Percentiles rank a stretch among this genome's conserved stretches.
These are phyloP conservation scores for Curvularia hawaiiensis DNA, from an alignment of 2,329 filamentous ascomycete genomes.

Conservation along the genomic window DNA sequence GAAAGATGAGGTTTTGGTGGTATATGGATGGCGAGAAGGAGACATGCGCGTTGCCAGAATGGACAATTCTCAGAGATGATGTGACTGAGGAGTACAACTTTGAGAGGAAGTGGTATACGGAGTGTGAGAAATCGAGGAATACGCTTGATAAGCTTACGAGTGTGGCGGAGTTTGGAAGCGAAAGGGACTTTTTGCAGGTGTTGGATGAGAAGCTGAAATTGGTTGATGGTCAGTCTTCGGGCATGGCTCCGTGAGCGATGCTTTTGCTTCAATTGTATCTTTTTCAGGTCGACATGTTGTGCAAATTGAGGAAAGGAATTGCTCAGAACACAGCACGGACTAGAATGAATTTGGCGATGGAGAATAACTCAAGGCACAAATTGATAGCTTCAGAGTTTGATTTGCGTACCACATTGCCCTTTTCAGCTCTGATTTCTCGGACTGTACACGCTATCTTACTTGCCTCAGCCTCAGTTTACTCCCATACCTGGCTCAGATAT, in stretches of 20 bases:
- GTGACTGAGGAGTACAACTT: constrained; percentile 29
- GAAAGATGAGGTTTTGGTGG: constrained; percentile 38
- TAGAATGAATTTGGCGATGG: neutral
- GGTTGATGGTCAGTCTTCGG: constrained; percentile 23
- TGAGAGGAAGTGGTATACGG: constrained; percentile 37
- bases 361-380: neutral
- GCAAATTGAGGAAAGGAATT: neutral
- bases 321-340: neutral
- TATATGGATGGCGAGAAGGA: constrained; percentile 23
- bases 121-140: constrained; percentile 30
- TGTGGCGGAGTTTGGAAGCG: constrained; percentile 15
- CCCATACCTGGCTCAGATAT: neutral
- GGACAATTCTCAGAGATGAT: constrained; percentile 33
- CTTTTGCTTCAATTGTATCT: neutral
- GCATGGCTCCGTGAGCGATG: constrained; percentile 17
- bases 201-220: constrained; percentile 37
- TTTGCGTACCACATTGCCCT: no score
- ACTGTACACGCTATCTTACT: no score
- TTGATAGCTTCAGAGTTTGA: neutral
- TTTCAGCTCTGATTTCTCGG: no score
- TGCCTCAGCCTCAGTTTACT: neutral
- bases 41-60: constrained; percentile 33
- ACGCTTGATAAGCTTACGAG: constrained; percentile 19
- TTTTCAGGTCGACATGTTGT: neutral
- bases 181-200: constrained; percentile 30